These are phyloP conservation scores for Kwoniella shivajii DNA, from an alignment of 1,284 basidiomycete genomes.

Conservation along the genomic window DNA sequence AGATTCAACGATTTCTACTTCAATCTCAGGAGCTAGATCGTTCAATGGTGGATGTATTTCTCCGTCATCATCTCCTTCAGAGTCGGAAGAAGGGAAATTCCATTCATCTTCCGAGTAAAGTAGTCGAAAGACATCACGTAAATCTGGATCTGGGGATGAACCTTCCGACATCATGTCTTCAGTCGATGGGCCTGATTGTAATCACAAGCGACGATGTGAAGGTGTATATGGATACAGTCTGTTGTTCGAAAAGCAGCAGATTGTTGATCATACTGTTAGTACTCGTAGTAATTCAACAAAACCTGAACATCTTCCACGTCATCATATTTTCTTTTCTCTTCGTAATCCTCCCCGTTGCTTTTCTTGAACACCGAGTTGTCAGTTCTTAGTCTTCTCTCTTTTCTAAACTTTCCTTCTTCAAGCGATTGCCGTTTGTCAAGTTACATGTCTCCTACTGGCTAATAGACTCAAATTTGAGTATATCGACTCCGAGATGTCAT, in stretches of 20 bases:
- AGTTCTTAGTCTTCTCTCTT: background rate
- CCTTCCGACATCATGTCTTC: background rate
- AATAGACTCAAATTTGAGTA: too few species aligned
- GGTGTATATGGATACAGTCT: background rate
- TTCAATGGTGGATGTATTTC: conserved; percentile 14
- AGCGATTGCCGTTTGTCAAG: too few species aligned
- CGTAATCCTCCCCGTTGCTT: background rate
- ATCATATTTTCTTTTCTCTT: conserved; percentile 7
- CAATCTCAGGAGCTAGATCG: conserved; percentile 10
- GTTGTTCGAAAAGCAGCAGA: background rate
- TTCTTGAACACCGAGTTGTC: too few species aligned
- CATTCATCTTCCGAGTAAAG: conserved; percentile 30
- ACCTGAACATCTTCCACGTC: conserved; percentile 12
- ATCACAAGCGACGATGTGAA: background rate
- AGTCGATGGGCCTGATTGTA: background rate
- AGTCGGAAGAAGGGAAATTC: conserved; percentile 6
- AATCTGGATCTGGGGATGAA: conserved; percentile 21
- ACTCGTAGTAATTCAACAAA: too few species aligned
- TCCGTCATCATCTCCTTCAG: conserved; percentile 9
- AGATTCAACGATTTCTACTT: conserved; percentile 24
- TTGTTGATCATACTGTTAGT: background rate
- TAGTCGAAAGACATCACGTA: conserved; percentile 34
- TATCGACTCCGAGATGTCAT: conserved; percentile 25
- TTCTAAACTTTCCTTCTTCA: too few species aligned
- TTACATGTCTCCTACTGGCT: too few species aligned